These are phyloP conservation scores for Colletotrichum caudatum DNA, from an alignment of 2,329 filamentous ascomycete species.

Conservation along the genomic window DNA sequence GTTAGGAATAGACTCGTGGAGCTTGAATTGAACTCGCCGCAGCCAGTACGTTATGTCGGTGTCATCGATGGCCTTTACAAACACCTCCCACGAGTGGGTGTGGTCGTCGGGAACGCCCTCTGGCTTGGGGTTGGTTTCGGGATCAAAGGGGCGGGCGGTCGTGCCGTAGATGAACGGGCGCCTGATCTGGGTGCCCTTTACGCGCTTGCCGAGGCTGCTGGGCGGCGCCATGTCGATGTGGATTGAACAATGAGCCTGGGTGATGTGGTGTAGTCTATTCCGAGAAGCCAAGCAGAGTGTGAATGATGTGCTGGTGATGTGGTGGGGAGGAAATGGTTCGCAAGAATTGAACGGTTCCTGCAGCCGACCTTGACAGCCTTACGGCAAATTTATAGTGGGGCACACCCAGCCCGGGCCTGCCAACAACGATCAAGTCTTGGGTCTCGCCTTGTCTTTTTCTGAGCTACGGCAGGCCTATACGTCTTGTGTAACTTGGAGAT, in stretches of 20 bases:
- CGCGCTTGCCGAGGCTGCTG: constrained; percentile 69
- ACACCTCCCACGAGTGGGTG: constrained; percentile 96
- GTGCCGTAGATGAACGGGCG: constrained; percentile 81
- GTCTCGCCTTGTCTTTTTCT: not conserved
- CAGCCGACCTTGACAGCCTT: constrained; percentile 13
- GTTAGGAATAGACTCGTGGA: constrained; percentile 96
- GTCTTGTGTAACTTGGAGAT: not conserved
- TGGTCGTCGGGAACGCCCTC: constrained; percentile 85
- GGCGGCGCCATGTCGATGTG: constrained; percentile 66
- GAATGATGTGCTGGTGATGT: constrained; percentile 17
- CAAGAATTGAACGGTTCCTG: constrained; percentile 23
- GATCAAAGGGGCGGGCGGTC: constrained; percentile 83
- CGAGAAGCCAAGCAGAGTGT: constrained; percentile 1
- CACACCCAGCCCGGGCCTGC: not conserved
- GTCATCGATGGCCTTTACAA: constrained; percentile 89
- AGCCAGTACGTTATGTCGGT: constrained; percentile 96
- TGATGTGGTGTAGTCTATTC: constrained; percentile 11
- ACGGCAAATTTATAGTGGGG: constrained; percentile 15
- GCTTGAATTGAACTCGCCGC: constrained; percentile 96
- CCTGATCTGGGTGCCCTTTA: constrained; percentile 73
- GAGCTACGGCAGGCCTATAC: not conserved
- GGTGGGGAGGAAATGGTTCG: constrained; percentile 10
- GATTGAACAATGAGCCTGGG: not conserved
- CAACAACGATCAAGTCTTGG: not conserved
- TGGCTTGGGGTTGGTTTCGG: constrained; percentile 81